phyloP scores from a whole-genome alignment of 2,329 filamentous ascomycete genomes.

The Fonsecaea nubica region DNA sequence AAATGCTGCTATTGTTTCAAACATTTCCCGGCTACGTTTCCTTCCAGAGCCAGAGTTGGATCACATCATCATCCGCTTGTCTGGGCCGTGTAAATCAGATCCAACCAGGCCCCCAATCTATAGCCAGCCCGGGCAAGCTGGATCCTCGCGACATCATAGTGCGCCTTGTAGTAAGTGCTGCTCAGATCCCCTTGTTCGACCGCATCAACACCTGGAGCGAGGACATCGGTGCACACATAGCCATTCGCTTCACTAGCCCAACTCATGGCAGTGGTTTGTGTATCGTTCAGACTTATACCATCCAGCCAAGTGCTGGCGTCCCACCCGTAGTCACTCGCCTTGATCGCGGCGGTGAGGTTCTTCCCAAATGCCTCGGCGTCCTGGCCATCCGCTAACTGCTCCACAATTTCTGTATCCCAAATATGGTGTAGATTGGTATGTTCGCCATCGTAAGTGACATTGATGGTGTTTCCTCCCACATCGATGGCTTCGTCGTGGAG shows the following conservation, averaged over 20 bases:
- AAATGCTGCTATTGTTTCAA: neutral
- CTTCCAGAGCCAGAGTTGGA: neutral
- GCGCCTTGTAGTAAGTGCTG: constrained; percentile 33
- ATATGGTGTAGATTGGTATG: constrained; percentile 72
- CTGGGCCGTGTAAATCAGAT: constrained; percentile 58
- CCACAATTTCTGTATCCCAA: constrained; percentile 70
- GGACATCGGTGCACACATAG: constrained; percentile 67
- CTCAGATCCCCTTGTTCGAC: constrained; percentile 57
- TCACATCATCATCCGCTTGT: constrained; percentile 28
- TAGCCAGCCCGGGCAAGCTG: constrained; percentile 70
- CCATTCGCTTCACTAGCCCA: constrained; percentile 66
- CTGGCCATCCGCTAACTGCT: constrained; percentile 34
- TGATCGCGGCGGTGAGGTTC: constrained; percentile 52
- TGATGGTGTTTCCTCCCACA: constrained; percentile 71
- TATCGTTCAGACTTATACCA: constrained; percentile 25
- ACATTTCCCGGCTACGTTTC: neutral
- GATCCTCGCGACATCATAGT: constrained; percentile 42
- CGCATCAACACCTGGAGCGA: constrained; percentile 65
- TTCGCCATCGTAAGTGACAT: constrained; percentile 66
- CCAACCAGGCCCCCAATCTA: constrained; percentile 71
- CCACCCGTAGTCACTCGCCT: constrained; percentile 49
- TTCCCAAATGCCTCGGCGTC: constrained; percentile 64
- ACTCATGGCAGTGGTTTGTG: constrained; percentile 54
- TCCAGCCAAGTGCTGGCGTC: constrained; percentile 21
- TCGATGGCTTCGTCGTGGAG: constrained; percentile 67